Base-by-base conservation (phyloP, 1,284 basidiomycete species). In the Cutaneotrichosporon cutaneum region DNA sequence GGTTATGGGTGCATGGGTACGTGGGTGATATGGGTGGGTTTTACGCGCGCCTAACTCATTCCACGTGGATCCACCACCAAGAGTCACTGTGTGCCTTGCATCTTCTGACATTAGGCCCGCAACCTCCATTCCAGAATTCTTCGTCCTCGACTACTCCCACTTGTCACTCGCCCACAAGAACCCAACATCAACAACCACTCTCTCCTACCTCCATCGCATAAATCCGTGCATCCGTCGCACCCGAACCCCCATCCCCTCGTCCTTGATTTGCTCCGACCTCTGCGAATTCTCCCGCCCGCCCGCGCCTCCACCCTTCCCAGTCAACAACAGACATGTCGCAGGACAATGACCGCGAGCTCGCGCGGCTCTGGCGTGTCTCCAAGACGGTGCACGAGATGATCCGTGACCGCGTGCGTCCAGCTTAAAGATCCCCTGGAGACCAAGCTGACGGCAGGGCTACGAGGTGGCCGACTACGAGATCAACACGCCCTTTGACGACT, bases 331-430 rank as follows among this genome's bases (percentile, higher is more conserved):
- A 36, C 32, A 75, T 75, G 71, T 72, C 72, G 2, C 68, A 70
- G 36, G 74, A 75, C 58, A 45, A 63, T 35, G 75, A 77, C 58
- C 66, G 77, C 71, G 78, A 80, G 68, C 66, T 78, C 36, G 76
- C 77, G 14, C 65, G 89, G 74, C 84, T 99, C 72, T 98, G 94
- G 92, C 89, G 94, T 74, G 94, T 99, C 66, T 94, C 94, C 81
- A 83, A 92, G 72, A 99, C 96, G 47, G 90, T 97, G 58, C 94
- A 98, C 79, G 96, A 99, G 81, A 87, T 99, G 61, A 91, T 95
- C 63, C 87, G 89, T 74, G 96, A 99, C 79, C 86, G 94, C 62
- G 82, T 82, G 27, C 59, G 81, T 70, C 52, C 70, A 39, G 6
- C 21, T 27, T 30, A 26, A 30, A 27, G 21, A n/a, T 14, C 30